phyloP scores from a whole-genome alignment of 208 protist species.

The Porcisia hertigi region DNA sequence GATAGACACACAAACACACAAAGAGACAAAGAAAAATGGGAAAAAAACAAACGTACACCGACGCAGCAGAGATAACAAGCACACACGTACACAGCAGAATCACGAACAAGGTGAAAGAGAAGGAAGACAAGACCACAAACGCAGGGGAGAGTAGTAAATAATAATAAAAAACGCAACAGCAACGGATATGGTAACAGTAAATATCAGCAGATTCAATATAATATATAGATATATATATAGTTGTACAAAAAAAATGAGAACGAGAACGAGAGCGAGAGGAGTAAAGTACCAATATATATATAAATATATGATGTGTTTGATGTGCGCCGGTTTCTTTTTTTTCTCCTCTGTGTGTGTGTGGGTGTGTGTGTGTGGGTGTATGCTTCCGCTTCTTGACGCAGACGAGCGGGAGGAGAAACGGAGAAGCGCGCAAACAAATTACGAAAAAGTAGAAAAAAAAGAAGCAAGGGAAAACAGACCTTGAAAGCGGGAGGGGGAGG shows the following conservation, averaged over 20 bases:
- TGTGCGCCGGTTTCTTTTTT: too few relatives aligned
- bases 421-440: constrained; percentile 8
- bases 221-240: too few relatives aligned
- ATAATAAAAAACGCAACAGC: not conserved
- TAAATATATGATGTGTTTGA: not conserved
- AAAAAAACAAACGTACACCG: not conserved
- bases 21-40: not conserved
- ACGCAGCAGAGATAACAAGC: not conserved
- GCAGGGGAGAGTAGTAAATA: not conserved
- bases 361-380: constrained; percentile 11
- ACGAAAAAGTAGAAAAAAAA: constrained; percentile 21
- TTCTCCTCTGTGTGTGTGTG: not conserved
- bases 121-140: too few relatives aligned
- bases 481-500: not conserved
- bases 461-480: not conserved
- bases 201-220: not conserved
- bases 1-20: too few relatives aligned
- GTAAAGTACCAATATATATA: not conserved
- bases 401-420: not conserved
- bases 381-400: not conserved
- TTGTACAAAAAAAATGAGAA: not conserved
- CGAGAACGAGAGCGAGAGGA: not conserved
- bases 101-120: constrained; percentile 6
- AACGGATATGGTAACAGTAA: not conserved
- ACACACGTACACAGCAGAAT: not conserved